Evolutionary conservation across 768 basidiomycete genomes (phyloP).

Genomic region (Clavulina sp.): DNA sequence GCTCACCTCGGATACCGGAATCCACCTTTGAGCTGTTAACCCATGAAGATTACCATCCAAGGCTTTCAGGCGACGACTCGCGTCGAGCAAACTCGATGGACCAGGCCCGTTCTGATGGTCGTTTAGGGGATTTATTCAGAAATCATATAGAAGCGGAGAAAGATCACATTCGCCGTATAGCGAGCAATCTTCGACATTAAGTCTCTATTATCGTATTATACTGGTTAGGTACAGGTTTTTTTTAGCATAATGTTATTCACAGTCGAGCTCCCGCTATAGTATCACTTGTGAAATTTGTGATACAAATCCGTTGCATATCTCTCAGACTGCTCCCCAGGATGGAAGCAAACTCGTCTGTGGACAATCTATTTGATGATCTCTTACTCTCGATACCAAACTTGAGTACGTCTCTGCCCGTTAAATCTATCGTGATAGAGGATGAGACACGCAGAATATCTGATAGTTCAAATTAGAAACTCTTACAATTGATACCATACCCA

Average conservation of each 20-base stretch:
- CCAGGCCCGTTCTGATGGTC: no score
- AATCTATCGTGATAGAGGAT: conserved; percentile 31
- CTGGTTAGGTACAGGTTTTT: not conserved
- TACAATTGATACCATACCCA: conserved; percentile 92
- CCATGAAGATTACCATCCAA: conserved; percentile 5
- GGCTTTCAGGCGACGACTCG: not conserved
- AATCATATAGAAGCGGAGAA: conserved; percentile 74
- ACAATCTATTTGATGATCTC: conserved; percentile 45
- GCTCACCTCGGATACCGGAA: conserved; percentile 4
- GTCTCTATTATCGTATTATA: not conserved
- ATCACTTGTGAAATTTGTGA: not conserved
- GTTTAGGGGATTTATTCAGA: conserved; percentile 62
- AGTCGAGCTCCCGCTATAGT: not conserved
- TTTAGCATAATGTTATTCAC: not conserved
- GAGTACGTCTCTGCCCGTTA: conserved; percentile 57
- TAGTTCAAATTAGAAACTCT: no score
- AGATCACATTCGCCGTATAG: conserved; percentile 62
- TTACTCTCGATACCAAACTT: conserved; percentile 95
- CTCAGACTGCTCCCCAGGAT: conserved; percentile 42
- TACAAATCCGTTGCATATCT: conserved; percentile 35
- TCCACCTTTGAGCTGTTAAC: conserved; percentile 13
- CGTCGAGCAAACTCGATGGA: not conserved
- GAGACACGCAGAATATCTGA: no score
- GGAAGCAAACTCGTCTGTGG: conserved; percentile 48
- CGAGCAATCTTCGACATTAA: conserved; percentile 16